A percentile compares a stretch with the other conserved stretches of the same genome.
phyloP scores from a whole-genome alignment of 108 stramenopile species.

The Skeletonema potamos region DNA sequence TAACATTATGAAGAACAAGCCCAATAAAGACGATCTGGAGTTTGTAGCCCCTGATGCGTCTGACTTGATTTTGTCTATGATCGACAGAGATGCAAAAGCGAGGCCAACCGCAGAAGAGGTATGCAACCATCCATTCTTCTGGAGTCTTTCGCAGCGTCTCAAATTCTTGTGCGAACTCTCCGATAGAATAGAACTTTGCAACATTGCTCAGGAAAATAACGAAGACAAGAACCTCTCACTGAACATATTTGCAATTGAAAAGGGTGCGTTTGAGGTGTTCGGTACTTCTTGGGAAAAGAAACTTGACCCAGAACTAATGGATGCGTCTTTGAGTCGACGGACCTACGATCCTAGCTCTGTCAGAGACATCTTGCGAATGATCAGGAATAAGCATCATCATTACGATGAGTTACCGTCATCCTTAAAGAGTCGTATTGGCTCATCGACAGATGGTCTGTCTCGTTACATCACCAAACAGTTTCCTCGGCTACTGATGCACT shows the following conservation, averaged over 20 bases:
- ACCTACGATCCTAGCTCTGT: conserved; percentile 92
- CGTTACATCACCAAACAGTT: conserved; percentile 80
- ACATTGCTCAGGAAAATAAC: conserved; percentile 21
- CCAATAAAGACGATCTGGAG: conserved; percentile 57
- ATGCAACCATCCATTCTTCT: conserved; percentile 94
- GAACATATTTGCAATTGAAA: conserved; percentile 73
- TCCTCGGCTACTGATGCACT: conserved; percentile 91
- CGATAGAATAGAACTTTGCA: conserved; percentile 78
- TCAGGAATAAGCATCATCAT: conserved; percentile 96
- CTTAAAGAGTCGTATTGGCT: conserved; percentile 54
- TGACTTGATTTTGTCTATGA: conserved; percentile 86
- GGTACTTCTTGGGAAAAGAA: conserved; percentile 87
- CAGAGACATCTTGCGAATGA: conserved; percentile 87
- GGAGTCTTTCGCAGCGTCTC: conserved; percentile 71
- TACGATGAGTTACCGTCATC: conserved; percentile 83
- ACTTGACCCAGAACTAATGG: conserved; percentile 77
- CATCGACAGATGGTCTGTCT: conserved; percentile 62
- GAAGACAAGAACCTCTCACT: conserved; percentile 8
- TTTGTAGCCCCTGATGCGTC: conserved; percentile 76
- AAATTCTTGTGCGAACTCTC: conserved; percentile 91
- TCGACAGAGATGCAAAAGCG: conserved; percentile 68
- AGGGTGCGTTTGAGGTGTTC: conserved; percentile 75
- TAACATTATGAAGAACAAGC: conserved; percentile 90
- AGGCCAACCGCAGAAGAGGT: conserved; percentile 90
- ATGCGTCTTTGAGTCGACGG: conserved; percentile 80